A percentile compares a stretch with the other conserved stretches of the same genome.
Conservation (phyloP, 1,284 basidiomycete genomes). For the Trichosporon coremiiforme region DNA sequence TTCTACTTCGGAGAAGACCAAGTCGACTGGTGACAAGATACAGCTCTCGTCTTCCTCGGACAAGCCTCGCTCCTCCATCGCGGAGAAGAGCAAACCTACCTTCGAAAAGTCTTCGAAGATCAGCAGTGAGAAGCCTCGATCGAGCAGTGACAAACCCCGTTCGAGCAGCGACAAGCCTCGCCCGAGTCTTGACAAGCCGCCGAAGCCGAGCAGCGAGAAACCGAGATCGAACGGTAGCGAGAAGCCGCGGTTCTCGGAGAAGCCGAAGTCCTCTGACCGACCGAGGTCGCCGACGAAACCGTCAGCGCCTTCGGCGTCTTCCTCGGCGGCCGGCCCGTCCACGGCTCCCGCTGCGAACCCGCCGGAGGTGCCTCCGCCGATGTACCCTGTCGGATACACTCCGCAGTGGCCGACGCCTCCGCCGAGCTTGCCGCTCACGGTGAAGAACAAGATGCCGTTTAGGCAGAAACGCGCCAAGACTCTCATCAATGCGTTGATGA, state of each 20-base stretch:
- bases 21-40: not conserved
- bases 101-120: conserved; percentile 3
- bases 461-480: conserved; percentile 79
- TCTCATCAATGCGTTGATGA: conserved; percentile 67
- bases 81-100: not conserved
- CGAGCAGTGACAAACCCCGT: not conserved
- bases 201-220: conserved; percentile 4
- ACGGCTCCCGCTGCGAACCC: conserved; percentile 37
- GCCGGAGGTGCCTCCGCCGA: conserved; percentile 25
- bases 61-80: not conserved
- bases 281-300: conserved; percentile 18
- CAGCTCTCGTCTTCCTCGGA: not conserved
- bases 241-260: not conserved
- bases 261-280: conserved; percentile 6
- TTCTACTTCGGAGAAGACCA: not conserved
- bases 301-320: conserved; percentile 16
- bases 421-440: conserved; percentile 38
- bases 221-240: conserved; percentile 18
- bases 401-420: conserved; percentile 52
- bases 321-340: conserved; percentile 43
- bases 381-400: conserved; percentile 23
- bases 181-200: conserved; percentile 7
- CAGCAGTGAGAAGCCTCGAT: conserved; percentile 3
- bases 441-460: conserved; percentile 57
- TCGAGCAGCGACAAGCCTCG: conserved; percentile 4